phyloP scores from a whole-genome alignment of 129 eudicot genomes.

The Rutidosis leptorrhynchoides region DNA sequence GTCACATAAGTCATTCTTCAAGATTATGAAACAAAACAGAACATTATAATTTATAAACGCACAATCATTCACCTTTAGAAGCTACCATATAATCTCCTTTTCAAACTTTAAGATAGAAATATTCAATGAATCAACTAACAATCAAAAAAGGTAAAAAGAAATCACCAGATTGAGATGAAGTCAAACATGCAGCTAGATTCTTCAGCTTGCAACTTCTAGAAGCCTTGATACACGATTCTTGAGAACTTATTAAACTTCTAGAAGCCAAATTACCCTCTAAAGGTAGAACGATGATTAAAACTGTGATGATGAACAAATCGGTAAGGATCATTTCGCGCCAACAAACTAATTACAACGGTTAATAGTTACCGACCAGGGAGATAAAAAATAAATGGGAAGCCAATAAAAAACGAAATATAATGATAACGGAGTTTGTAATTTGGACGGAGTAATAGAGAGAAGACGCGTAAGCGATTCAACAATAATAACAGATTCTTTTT shows the following conservation, averaged over 20 bases:
- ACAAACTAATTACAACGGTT: not conserved
- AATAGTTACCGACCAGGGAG: not conserved
- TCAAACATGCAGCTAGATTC: not conserved
- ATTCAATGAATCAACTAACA: not conserved
- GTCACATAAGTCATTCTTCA: not conserved
- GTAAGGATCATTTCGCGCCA: constrained; percentile 7
- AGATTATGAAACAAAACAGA: not conserved
- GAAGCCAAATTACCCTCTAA: not conserved
- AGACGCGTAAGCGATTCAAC: constrained; percentile 22
- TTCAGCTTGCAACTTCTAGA: constrained; percentile 1
- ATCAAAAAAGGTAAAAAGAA: not conserved
- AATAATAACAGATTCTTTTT: constrained; percentile 12
- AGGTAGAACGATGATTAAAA: not conserved
- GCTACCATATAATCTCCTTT: not conserved
- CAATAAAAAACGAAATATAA: too few species aligned
- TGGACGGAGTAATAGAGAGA: constrained; percentile 37
- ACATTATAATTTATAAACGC: not conserved
- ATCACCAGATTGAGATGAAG: not conserved
- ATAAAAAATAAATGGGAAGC: not conserved
- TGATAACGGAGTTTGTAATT: not conserved
- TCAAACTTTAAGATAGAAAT: not conserved
- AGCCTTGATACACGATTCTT: not conserved
- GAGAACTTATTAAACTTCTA: not conserved
- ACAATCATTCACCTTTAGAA: not conserved
- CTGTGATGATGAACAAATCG: not conserved